Evolutionary conservation across 2,329 filamentous ascomycete genomes (phyloP).

Genomic region (Scorias spongiosa): DNA sequence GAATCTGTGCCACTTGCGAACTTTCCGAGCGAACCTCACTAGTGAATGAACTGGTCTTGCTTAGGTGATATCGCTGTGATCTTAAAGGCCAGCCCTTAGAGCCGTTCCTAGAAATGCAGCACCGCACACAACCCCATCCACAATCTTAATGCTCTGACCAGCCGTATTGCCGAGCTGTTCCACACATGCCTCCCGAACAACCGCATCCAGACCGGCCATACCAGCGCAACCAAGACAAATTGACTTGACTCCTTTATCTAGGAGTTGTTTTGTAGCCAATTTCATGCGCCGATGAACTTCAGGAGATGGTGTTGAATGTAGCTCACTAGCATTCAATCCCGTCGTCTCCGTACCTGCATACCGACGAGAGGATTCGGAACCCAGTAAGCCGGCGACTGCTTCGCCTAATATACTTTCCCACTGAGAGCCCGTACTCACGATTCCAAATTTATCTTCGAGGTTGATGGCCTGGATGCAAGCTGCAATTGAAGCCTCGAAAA

Average conservation of each 20-base stretch:
- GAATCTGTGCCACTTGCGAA: background rate
- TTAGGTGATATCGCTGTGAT: no score
- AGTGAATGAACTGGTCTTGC: no score
- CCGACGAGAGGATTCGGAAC: conserved; percentile 24
- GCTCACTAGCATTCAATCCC: conserved; percentile 61
- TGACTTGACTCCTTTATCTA: conserved; percentile 23
- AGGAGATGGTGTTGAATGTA: conserved; percentile 53
- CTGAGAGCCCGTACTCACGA: conserved; percentile 72
- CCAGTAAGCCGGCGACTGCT: conserved; percentile 52
- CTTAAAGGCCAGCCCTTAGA: conserved; percentile 21
- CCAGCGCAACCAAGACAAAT: conserved; percentile 28
- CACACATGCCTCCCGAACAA: conserved; percentile 54
- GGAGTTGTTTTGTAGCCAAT: conserved; percentile 51
- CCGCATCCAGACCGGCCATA: conserved; percentile 72
- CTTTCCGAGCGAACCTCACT: no score
- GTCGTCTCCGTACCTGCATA: conserved; percentile 77
- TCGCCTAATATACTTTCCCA: conserved; percentile 61
- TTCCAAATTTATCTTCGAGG: conserved; percentile 51
- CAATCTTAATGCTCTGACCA: conserved; percentile 47
- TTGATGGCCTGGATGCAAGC: conserved; percentile 43
- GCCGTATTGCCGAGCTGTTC: conserved; percentile 47
- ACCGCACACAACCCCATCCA: conserved; percentile 67
- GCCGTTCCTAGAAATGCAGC: conserved; percentile 45
- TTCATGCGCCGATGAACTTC: conserved; percentile 52
- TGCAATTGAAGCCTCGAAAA: conserved; percentile 72